Evolutionary conservation across 1,284 basidiomycete genomes (phyloP), one percentile per base, ranked within the genome.

Genomic region (Polyporus tsugae): DNA sequence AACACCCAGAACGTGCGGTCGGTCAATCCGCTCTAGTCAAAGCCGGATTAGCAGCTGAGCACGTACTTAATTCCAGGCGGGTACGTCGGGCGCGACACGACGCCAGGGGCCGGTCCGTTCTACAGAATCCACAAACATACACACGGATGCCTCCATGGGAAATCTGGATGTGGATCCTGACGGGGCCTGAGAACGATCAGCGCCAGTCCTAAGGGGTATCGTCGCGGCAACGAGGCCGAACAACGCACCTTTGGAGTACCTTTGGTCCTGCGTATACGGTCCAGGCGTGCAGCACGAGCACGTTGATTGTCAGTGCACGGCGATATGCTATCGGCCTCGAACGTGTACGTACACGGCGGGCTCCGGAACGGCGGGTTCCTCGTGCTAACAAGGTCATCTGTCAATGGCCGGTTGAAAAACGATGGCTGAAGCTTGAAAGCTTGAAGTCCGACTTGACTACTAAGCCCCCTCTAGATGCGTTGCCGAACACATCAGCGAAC

Each of bases 391-490:
- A 22, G 52, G 52, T 33, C 10, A 49, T 49, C 13, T 25, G 22
- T 49, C 22, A 49, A 22, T 49, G 46, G 22, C 7, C 29, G 15
- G 52, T 15, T 33, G 52, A 19, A 55, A 29, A 15, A 19, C 52
- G 15, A 29, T 55, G 29, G 52, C 52, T 55, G 29, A 55, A 55
- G 19, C 17, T 19, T 22, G n/a, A 41, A 55, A 55, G 19, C 17
- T 19, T 22, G n/a, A 41, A 13, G 46, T 35, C 29, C 52, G 52
- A 19, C 33, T 29, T 46, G 44, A 46, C 49, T 53, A 53, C 25
- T 53, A 53, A 53, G 25, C 52, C 52, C 52, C 29, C 52, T 55
- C 25, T 35, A 33, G 52, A 33, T 35, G 52, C 52, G 52, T 29
- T 35, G 52, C 29, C 25, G 33, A 35, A 33, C 13, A 35, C 52